Evolutionary conservation across 2,329 filamentous ascomycete species (phyloP).

Genomic region (Beauveria asiatica): DNA sequence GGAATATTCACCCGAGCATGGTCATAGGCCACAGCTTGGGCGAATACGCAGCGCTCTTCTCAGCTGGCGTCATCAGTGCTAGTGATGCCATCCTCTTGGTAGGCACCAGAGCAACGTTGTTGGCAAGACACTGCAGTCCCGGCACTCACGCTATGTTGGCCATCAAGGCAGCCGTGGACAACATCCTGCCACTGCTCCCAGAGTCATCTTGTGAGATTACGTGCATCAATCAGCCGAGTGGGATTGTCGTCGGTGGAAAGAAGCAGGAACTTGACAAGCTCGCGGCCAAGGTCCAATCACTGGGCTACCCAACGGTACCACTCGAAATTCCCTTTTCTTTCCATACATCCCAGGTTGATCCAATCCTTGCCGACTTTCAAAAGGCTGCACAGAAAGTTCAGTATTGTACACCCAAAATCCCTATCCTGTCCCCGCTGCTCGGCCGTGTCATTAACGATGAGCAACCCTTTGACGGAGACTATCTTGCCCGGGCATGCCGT

Average conservation of each 20-base stretch:
- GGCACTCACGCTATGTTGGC: slow-evolving; percentile 51
- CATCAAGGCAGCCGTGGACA: neutral
- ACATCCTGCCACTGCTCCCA: slow-evolving; percentile 28
- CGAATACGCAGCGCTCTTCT: slow-evolving; percentile 64
- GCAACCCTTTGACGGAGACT: slow-evolving; percentile 22
- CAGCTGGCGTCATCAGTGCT: slow-evolving; percentile 61
- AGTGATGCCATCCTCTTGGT: slow-evolving; percentile 66
- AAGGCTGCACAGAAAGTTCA: neutral
- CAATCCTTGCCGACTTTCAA: neutral
- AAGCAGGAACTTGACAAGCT: neutral
- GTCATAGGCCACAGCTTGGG: slow-evolving; percentile 58
- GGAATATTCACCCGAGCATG: slow-evolving; percentile 41
- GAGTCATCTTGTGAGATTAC: slow-evolving; percentile 41
- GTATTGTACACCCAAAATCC: slow-evolving; percentile 10
- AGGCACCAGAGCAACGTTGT: slow-evolving; percentile 55
- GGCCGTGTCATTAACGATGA: slow-evolving; percentile 31
- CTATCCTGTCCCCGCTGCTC: slow-evolving; percentile 28
- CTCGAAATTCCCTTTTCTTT: neutral
- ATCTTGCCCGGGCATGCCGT: slow-evolving; percentile 47
- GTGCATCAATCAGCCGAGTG: slow-evolving; percentile 65
- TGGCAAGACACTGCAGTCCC: slow-evolving; percentile 55
- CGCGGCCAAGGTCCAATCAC: neutral
- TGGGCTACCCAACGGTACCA: neutral
- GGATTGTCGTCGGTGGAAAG: slow-evolving; percentile 51
- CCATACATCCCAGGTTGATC: slow-evolving; percentile 1